Base-by-base conservation (phyloP, 805 yeast genomes). In the Kuraishia cidri region DNA sequence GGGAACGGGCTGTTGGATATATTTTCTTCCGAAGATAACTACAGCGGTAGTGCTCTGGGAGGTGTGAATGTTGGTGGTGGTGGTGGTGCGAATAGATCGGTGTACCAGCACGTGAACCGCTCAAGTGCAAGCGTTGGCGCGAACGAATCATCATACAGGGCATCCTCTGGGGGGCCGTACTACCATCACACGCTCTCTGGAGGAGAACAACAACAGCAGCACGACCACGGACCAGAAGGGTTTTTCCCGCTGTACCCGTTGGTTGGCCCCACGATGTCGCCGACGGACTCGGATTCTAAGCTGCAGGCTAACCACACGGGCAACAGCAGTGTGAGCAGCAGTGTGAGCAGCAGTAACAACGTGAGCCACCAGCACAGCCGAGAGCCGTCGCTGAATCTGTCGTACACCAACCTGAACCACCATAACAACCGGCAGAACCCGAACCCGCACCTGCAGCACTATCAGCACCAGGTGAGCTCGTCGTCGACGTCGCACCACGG, bases 1-100 rank as follows among this genome's bases (percentile, higher is more conserved):
- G 58, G 57, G 21, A 27, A 41, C 29, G 60, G 60, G 6, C 43
- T 55, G 20, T 32, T 55, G 22, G 60, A 53, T 30, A 42, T 51
- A 7, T 47, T 54, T 19, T 17, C 29, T 7, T 18, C 13, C 15
- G 56, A 47, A 20, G 50, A 44, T 4, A 13, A 26, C n/a, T n/a
- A n/a, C n/a, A n/a, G n/a, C n/a, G n/a, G n/a, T n/a, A n/a, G n/a
- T n/a, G n/a, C n/a, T n/a, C n/a, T n/a, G n/a, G n/a, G n/a, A n/a
- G n/a, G n/a, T n/a, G n/a, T n/a, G n/a, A n/a, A n/a, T n/a, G n/a
- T n/a, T n/a, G n/a, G n/a, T n/a, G n/a, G n/a, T n/a, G n/a, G n/a
- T n/a, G n/a, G n/a, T n/a, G n/a, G n/a, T n/a, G 15, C 30, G 18
- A 30, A 13, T 12, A 30, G 32, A 4, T 7, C 24, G n/a, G 18